phyloP scores from a whole-genome alignment of 2,329 filamentous ascomycete genomes.

The Xylariaceae sp. region DNA sequence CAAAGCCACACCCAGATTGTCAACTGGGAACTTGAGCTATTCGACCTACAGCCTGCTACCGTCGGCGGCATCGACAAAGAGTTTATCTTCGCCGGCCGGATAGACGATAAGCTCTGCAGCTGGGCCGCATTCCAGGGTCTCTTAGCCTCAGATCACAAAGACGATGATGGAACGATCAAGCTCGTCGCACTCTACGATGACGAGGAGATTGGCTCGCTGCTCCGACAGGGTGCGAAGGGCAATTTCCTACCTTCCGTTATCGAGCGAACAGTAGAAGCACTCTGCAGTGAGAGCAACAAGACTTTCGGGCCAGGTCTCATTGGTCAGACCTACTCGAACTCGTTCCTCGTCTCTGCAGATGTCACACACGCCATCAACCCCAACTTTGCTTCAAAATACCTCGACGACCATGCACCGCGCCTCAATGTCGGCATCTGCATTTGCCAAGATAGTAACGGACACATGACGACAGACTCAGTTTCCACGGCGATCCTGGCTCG shows the following conservation, averaged over 20 bases:
- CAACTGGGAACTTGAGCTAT: conserved; percentile 97
- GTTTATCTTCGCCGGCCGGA: conserved; percentile 90
- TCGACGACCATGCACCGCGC: conserved; percentile 78
- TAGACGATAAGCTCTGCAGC: conserved; percentile 96
- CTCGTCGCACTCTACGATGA: conserved; percentile 94
- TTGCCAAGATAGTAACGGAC: conserved; percentile 79
- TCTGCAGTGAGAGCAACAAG: conserved; percentile 39
- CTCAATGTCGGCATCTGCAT: conserved; percentile 85
- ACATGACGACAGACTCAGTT: conserved; percentile 92
- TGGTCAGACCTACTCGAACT: conserved; percentile 82
- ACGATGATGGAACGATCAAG: conserved; percentile 69
- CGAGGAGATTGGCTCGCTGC: conserved; percentile 88
- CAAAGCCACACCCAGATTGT: conserved; percentile 70
- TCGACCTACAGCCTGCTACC: conserved; percentile 80
- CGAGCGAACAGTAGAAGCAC: conserved; percentile 72
- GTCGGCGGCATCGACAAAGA: conserved; percentile 84
- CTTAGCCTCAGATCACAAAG: conserved; percentile 58
- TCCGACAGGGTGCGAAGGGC: conserved; percentile 83
- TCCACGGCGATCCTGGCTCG: conserved; percentile 76
- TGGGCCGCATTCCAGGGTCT: conserved; percentile 86
- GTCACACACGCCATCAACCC: conserved; percentile 93
- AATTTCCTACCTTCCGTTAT: conserved; percentile 83
- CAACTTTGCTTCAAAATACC: conserved; percentile 82
- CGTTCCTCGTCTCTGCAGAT: conserved; percentile 87
- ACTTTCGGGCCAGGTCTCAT: conserved; percentile 59